Conservation (phyloP, 805 yeast species). For the Ogataea allantospora region DNA sequence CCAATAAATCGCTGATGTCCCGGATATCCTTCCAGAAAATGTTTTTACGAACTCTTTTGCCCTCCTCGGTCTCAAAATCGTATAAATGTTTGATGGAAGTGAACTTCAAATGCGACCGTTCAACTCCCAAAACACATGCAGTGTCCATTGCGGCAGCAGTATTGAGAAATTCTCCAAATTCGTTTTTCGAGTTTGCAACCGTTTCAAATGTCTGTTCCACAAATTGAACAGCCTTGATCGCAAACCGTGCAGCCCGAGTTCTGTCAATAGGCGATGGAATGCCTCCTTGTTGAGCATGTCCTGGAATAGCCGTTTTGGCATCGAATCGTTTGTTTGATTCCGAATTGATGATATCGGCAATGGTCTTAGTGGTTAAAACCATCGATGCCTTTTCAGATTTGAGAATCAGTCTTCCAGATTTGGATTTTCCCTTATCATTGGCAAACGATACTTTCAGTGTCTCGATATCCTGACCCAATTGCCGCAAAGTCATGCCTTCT, state of each 20-base stretch:
- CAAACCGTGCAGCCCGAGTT: conserved; percentile 69
- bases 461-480: conserved; percentile 63
- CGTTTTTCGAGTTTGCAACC: conserved; percentile 23
- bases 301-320: conserved; percentile 78
- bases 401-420: conserved; percentile 67
- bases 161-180: conserved; percentile 31
- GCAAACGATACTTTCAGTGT: conserved; percentile 57
- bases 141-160: conserved; percentile 41
- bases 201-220: conserved; percentile 45
- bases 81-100: conserved; percentile 72
- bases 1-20: conserved; percentile 80
- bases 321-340: conserved; percentile 67
- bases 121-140: conserved; percentile 81
- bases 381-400: conserved; percentile 66
- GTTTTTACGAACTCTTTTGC: conserved; percentile 80
- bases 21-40: conserved; percentile 80
- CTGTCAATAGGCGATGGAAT: conserved; percentile 77
- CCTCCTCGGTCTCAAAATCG: conserved; percentile 82
- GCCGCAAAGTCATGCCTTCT: conserved; percentile 56
- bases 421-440: conserved; percentile 61
- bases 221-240: conserved; percentile 67
- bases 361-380: conserved; percentile 63
- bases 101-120: conserved; percentile 72
- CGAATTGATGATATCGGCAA: conserved; percentile 69
- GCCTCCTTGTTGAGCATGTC: conserved; percentile 85